Conservation (phyloP, 1,139 yeast genomes). For the Yamadazyma epiphylla region DNA sequence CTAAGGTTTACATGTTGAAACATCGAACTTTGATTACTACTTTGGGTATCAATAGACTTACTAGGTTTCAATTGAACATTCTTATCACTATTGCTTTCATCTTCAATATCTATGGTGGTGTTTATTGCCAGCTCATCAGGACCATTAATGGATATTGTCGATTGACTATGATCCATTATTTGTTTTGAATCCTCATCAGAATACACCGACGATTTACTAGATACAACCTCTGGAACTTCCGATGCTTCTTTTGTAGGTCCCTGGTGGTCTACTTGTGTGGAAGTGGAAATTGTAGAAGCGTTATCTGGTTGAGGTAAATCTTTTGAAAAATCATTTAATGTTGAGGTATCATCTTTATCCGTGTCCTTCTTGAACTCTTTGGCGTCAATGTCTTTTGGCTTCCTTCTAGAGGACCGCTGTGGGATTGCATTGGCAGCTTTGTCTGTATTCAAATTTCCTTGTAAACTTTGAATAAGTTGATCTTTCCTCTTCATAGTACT, state of each 20-base stretch:
- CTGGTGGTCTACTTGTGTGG: constrained; percentile 1
- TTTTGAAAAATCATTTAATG: neutral
- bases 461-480: constrained; percentile 16
- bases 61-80: constrained; percentile 2
- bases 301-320: neutral
- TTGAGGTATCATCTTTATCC: neutral
- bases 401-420: constrained; percentile 9
- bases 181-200: constrained; percentile 12
- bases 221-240: constrained; percentile 4
- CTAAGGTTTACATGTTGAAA: constrained; percentile 18
- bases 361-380: constrained; percentile 2
- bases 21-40: constrained; percentile 2
- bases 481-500: constrained; percentile 12
- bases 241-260: no score
- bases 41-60: constrained; percentile 4
- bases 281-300: neutral
- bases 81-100: constrained; percentile 2
- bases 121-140: no score
- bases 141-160: constrained; percentile 2
- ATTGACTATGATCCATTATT: constrained; percentile 2
- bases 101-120: constrained; percentile 3
- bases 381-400: constrained; percentile 1
- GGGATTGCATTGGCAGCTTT: constrained; percentile 6
- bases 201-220: constrained; percentile 18
- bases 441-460: constrained; percentile 8